phyloP scores from a whole-genome alignment of 208 protist species.

The Leishmania guyanensis region DNA sequence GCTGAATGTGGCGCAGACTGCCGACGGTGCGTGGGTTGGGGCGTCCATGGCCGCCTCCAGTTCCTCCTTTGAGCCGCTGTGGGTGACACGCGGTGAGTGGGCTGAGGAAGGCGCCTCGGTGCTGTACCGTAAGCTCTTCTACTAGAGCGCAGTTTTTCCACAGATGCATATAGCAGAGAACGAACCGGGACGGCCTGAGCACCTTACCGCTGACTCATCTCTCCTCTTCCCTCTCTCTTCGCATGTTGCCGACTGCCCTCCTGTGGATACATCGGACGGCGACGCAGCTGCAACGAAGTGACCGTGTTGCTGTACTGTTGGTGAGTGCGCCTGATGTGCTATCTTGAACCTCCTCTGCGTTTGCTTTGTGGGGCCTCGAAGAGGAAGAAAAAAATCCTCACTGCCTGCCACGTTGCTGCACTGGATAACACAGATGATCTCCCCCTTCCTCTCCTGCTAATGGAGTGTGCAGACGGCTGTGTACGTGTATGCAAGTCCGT shows the following conservation, averaged over 20 bases:
- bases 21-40: constrained; percentile 73
- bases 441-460: neutral
- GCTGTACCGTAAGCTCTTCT: constrained; percentile 79
- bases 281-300: neutral
- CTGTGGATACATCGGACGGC: neutral
- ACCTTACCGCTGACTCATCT: neutral
- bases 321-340: neutral
- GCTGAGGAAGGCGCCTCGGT: constrained; percentile 73
- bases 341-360: neutral
- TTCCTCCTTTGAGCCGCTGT: constrained; percentile 78
- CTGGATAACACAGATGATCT: constrained; percentile 3
- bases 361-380: no score
- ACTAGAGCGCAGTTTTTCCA: constrained; percentile 20
- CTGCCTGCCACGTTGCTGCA: neutral
- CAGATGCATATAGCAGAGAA: neutral
- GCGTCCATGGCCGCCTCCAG: constrained; percentile 78
- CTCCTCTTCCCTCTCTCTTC: neutral
- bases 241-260: neutral
- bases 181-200: neutral
- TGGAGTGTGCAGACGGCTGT: neutral
- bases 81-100: constrained; percentile 76
- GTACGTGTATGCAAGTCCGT: neutral
- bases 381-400: neutral
- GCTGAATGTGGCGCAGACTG: constrained; percentile 30
- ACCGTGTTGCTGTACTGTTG: neutral